These are phyloP conservation scores for Colletotrichum theobromicola DNA, from an alignment of 2,329 filamentous ascomycete species.

Conservation along the genomic window DNA sequence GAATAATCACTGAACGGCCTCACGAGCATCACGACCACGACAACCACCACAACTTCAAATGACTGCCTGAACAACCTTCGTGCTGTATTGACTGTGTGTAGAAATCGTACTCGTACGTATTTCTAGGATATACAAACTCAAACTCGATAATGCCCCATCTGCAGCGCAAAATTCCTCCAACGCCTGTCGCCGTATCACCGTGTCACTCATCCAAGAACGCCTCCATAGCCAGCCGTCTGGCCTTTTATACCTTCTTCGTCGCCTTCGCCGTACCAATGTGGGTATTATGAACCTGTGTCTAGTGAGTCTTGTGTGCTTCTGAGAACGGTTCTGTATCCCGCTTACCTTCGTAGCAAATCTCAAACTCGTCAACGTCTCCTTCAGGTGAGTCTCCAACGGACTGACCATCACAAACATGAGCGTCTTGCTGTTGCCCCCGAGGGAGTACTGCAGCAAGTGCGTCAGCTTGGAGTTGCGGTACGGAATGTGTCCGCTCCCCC, in stretches of 20 bases:
- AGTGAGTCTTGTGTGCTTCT: background rate
- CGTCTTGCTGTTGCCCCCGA: slow-evolving; percentile 95
- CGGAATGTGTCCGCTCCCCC: slow-evolving; percentile 83
- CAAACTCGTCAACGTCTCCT: slow-evolving; percentile 92
- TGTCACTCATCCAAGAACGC: slow-evolving; percentile 14
- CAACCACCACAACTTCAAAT: background rate
- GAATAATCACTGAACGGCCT: background rate
- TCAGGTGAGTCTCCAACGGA: slow-evolving; percentile 86
- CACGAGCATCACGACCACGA: background rate
- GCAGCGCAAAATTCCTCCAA: slow-evolving; percentile 6
- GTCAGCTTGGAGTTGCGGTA: slow-evolving; percentile 98
- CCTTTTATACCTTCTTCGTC: slow-evolving; percentile 57
- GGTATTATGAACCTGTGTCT: slow-evolving; percentile 76
- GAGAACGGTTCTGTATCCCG: background rate
- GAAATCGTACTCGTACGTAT: slow-evolving; percentile 24
- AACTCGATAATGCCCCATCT: slow-evolving; percentile 12
- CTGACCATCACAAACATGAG: slow-evolving; percentile 99
- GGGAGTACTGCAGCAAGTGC: slow-evolving; percentile 90
- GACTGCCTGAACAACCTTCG: background rate
- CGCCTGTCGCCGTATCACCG: background rate
- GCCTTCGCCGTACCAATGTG: slow-evolving; percentile 90
- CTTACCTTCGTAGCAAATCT: slow-evolving; percentile 92
- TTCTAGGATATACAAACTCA: slow-evolving; percentile 24
- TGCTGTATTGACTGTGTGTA: slow-evolving; percentile 18
- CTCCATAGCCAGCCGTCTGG: background rate